Conservation (phyloP, 257 asterid species). For the Capsicum chinense region DNA sequence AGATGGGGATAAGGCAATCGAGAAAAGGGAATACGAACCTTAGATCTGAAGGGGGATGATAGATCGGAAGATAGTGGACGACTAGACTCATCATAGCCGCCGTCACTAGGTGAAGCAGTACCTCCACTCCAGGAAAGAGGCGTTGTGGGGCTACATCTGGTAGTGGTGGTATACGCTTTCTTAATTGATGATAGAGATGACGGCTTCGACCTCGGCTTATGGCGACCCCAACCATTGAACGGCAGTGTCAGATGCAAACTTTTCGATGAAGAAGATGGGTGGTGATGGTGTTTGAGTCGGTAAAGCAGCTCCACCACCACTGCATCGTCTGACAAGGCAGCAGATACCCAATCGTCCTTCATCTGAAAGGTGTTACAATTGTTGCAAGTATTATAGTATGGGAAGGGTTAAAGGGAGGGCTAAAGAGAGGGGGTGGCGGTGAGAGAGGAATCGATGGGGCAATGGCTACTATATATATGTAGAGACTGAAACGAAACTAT, state of each 20-base stretch:
- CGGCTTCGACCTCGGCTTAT: conserved; percentile 45
- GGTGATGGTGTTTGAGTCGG: conserved; percentile 34
- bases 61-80: conserved; percentile 40
- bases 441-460: no score
- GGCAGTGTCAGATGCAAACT: conserved; percentile 17
- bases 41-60: conserved; percentile 44
- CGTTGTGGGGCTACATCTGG: no score
- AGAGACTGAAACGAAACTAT: no score
- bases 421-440: no score
- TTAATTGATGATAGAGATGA: conserved; percentile 17
- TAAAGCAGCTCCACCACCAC: conserved; percentile 46
- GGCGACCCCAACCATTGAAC: conserved; percentile 43
- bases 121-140: conserved; percentile 41
- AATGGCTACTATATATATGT: no score
- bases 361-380: neutral
- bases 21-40: conserved; percentile 40
- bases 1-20: no score
- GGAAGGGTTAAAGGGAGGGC: no score
- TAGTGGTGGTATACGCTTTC: no score
- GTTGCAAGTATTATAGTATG: no score
- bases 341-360: conserved; percentile 49
- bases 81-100: conserved; percentile 38
- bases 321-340: conserved; percentile 47
- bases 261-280: conserved; percentile 26
- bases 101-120: conserved; percentile 26